Percentiles rank a stretch among this genome's conserved stretches.
phyloP scores from a whole-genome alignment of 352 stramenopile species.

The Bremia lactucae region DNA sequence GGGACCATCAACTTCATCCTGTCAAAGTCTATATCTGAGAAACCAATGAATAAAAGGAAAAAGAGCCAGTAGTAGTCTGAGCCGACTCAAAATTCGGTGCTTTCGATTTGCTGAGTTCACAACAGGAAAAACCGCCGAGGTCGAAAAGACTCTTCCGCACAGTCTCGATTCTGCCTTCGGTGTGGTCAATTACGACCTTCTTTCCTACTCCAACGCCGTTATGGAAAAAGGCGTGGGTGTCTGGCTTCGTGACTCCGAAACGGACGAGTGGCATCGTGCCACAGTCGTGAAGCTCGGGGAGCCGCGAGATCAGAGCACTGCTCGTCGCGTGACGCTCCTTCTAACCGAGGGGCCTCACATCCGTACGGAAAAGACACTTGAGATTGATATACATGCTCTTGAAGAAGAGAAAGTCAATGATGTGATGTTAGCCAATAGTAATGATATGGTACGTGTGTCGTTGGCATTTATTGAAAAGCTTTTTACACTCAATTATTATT shows the following conservation, averaged over 20 bases:
- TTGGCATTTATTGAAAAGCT: slow-evolving; percentile 5
- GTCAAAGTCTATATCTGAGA: background rate
- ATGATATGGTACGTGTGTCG: slow-evolving; percentile 52
- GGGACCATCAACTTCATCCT: slow-evolving; percentile 3
- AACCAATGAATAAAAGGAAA: slow-evolving; percentile 11
- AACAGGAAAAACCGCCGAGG: slow-evolving; percentile 15
- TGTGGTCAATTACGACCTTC: background rate
- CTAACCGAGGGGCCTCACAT: slow-evolving; percentile 39
- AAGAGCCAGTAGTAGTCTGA: slow-evolving; percentile 6
- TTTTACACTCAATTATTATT: background rate
- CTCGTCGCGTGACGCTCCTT: slow-evolving; percentile 38
- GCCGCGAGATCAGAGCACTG: slow-evolving; percentile 2
- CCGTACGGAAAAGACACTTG: slow-evolving; percentile 34
- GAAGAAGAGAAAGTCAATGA: slow-evolving; percentile 50
- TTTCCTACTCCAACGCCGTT: background rate
- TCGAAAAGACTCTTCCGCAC: background rate
- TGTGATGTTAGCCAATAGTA: slow-evolving; percentile 70
- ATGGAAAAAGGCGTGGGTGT: slow-evolving; percentile 80
- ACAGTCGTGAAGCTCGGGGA: slow-evolving; percentile 38
- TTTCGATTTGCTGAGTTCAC: slow-evolving; percentile 9
- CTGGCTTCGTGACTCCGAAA: slow-evolving; percentile 57
- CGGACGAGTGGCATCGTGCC: slow-evolving; percentile 60
- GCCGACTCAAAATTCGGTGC: background rate
- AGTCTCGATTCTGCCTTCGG: background rate
- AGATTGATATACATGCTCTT: slow-evolving; percentile 47